phyloP scores from a whole-genome alignment of 2,329 filamentous ascomycete genomes.

The Lithohypha guttulata region DNA sequence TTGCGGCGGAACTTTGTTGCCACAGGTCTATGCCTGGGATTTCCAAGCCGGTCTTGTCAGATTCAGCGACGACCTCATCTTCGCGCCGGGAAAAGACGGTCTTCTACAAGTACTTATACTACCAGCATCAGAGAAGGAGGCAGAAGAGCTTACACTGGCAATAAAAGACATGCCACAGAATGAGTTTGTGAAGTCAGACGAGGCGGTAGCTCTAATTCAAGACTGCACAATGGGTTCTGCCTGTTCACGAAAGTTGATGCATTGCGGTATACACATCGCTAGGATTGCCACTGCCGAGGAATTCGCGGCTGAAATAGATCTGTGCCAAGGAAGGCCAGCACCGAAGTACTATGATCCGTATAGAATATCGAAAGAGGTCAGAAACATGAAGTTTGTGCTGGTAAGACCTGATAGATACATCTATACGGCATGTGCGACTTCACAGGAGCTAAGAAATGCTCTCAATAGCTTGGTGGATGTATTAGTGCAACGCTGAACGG shows the following conservation, averaged over 20 bases:
- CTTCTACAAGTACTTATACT: slow-evolving; percentile 28
- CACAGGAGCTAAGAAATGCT: neutral
- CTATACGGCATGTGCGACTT: slow-evolving; percentile 24
- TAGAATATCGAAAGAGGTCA: slow-evolving; percentile 21
- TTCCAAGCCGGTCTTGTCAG: slow-evolving; percentile 13
- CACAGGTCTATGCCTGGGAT: slow-evolving; percentile 27
- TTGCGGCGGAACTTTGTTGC: slow-evolving; percentile 26
- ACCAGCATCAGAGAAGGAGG: slow-evolving; percentile 13
- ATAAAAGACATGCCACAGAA: slow-evolving; percentile 9
- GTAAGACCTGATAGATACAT: slow-evolving; percentile 28
- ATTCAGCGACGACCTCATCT: slow-evolving; percentile 29
- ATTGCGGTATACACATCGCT: slow-evolving; percentile 9
- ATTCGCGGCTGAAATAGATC: slow-evolving; percentile 21
- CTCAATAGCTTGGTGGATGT: neutral
- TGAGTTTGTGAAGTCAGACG: slow-evolving; percentile 9
- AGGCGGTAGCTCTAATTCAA: slow-evolving; percentile 17
- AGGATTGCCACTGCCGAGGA: slow-evolving; percentile 24
- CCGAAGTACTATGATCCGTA: slow-evolving; percentile 24
- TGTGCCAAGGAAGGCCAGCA: slow-evolving; percentile 24
- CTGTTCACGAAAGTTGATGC: neutral
- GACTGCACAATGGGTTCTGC: slow-evolving; percentile 1
- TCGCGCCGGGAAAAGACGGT: slow-evolving; percentile 20
- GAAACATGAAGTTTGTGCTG: slow-evolving; percentile 23
- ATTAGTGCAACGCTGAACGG: too few relatives aligned
- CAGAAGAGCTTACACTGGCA: slow-evolving; percentile 7